Conservation (phyloP, 257 asterid species). For the Haberlea rhodopensis region DNA sequence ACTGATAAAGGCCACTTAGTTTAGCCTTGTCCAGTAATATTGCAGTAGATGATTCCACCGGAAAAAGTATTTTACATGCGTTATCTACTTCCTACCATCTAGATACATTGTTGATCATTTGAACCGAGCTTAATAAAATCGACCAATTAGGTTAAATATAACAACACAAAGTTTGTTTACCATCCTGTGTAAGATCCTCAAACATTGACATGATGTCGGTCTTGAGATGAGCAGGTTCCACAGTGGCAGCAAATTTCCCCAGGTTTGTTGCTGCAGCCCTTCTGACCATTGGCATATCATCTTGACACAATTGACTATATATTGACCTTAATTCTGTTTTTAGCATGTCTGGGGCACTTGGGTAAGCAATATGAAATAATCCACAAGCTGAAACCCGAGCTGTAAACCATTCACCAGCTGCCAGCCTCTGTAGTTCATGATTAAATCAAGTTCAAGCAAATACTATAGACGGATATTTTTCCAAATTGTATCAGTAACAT, state of each 20-base stretch:
- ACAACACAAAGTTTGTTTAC: slow-evolving; percentile 26
- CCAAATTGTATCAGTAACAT: slow-evolving; percentile 6
- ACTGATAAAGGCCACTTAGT: neutral
- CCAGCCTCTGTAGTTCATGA: slow-evolving; percentile 38
- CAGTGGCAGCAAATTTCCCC: slow-evolving; percentile 50
- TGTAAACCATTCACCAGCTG: slow-evolving; percentile 56
- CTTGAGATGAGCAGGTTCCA: slow-evolving; percentile 46
- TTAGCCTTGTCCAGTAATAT: neutral
- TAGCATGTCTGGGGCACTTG: slow-evolving; percentile 37
- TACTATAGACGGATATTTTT: neutral
- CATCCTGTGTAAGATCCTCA: slow-evolving; percentile 73
- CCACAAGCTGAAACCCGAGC: slow-evolving; percentile 57
- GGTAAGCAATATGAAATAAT: slow-evolving; percentile 53
- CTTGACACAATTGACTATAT: slow-evolving; percentile 20
- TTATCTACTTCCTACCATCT: neutral
- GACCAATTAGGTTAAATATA: neutral
- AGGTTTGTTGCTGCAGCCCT: slow-evolving; percentile 46
- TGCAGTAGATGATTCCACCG: neutral
- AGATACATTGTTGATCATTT: neutral
- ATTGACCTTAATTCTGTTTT: slow-evolving; percentile 34
- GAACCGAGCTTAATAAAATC: neutral
- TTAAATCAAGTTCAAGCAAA: neutral
- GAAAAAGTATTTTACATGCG: neutral
- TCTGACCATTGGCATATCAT: slow-evolving; percentile 35
- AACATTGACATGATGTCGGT: slow-evolving; percentile 60